These are phyloP conservation scores for Centrapalus pauciflorus DNA, from an alignment of 129 eudicot species.

Conservation along the genomic window DNA sequence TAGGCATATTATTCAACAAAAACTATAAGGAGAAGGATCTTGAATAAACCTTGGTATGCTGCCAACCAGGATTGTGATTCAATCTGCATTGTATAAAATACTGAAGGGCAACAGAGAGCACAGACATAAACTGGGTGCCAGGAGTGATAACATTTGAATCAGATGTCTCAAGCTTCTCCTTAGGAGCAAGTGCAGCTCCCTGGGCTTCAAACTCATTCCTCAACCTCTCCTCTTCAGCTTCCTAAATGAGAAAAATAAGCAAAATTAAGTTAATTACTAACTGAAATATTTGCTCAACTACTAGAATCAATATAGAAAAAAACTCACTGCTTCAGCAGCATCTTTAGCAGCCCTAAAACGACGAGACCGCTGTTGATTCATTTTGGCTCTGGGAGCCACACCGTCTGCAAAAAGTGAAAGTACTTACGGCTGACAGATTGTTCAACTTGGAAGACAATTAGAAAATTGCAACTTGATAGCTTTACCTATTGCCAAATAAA, in stretches of 20 bases:
- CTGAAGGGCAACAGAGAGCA: slow-evolving; percentile 88
- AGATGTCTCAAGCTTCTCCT: slow-evolving; percentile 76
- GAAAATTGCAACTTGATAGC: background rate
- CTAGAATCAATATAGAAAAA: background rate
- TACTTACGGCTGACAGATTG: background rate
- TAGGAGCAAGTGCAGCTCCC: slow-evolving; percentile 55
- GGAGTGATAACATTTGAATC: slow-evolving; percentile 96
- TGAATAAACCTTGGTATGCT: slow-evolving; percentile 60
- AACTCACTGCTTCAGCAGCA: slow-evolving; percentile 91
- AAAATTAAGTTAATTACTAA: background rate
- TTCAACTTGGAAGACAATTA: background rate
- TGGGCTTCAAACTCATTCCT: slow-evolving; percentile 71
- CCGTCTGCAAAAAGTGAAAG: slow-evolving; percentile 56
- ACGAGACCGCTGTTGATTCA: slow-evolving; percentile 95
- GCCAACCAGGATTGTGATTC: slow-evolving; percentile 88
- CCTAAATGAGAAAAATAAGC: slow-evolving; percentile 38
- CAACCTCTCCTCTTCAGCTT: slow-evolving; percentile 85
- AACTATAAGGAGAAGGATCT: slow-evolving; percentile 7
- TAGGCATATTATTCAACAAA: background rate
- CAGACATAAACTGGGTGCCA: slow-evolving; percentile 93
- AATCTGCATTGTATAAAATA: slow-evolving; percentile 65
- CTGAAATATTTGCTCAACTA: background rate
- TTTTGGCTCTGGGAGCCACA: slow-evolving; percentile 99
- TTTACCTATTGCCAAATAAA: slow-evolving; percentile 92
- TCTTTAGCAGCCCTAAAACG: slow-evolving; percentile 99